Conservation (phyloP, 495 filamentous ascomycete genomes). For the Xylaria telfairii region DNA sequence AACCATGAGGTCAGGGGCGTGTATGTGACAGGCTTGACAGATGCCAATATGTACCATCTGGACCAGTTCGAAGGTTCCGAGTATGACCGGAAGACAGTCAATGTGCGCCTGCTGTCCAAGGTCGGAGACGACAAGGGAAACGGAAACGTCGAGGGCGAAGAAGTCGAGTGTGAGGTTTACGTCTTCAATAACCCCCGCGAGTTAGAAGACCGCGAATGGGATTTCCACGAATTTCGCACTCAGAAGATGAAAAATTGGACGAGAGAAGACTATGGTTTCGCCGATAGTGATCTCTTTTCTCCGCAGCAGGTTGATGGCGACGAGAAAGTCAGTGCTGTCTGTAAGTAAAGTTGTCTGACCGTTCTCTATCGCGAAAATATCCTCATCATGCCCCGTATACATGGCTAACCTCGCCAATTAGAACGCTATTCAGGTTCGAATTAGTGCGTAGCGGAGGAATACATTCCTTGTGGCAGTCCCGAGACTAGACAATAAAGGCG, state of each 20-base stretch:
- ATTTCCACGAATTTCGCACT: constrained; percentile 73
- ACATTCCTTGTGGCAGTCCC: background rate
- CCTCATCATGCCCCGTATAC: background rate
- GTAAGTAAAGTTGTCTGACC: constrained; percentile 23
- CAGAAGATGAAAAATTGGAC: constrained; percentile 68
- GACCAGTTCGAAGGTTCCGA: constrained; percentile 83
- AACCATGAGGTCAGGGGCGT: constrained; percentile 75
- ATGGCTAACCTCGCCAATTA: constrained; percentile 6
- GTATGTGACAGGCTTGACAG: constrained; percentile 78
- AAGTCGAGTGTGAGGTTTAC: constrained; percentile 76
- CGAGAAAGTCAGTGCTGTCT: constrained; percentile 31
- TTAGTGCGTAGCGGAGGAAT: background rate
- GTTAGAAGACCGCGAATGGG: constrained; percentile 79
- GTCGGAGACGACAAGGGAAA: constrained; percentile 46
- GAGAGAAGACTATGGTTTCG: constrained; percentile 48
- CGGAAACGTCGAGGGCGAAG: constrained; percentile 60
- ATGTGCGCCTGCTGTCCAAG: constrained; percentile 59
- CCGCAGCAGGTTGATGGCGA: constrained; percentile 27
- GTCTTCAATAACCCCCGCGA: constrained; percentile 61
- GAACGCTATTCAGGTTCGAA: background rate
- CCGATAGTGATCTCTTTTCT: constrained; percentile 37
- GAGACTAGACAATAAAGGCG: background rate
- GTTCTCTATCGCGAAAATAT: background rate
- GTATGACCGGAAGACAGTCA: constrained; percentile 70
- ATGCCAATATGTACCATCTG: constrained; percentile 74